Base-by-base conservation (phyloP, 306 rosid species). In the Sicyos baderoa region DNA sequence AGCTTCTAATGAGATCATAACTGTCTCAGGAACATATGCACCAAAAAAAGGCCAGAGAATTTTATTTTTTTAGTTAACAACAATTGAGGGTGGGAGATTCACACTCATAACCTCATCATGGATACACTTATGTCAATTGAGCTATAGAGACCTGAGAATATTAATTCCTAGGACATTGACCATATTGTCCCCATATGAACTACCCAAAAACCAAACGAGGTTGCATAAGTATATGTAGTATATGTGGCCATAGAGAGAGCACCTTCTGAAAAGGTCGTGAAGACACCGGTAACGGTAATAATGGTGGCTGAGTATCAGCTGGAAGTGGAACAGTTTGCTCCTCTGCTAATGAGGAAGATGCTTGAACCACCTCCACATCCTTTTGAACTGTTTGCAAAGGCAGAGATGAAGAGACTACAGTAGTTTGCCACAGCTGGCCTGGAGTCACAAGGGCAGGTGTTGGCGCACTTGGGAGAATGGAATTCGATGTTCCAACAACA, bases 301-400 rank as follows among this genome's bases (percentile, higher is more conserved):
- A 86, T 55, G 96, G 95, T 12, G 92, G 90, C 76, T 86, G 91
- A 53, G 81, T 59, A 79, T 83, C 95, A 16, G 92, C 57, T 21
- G 85, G 75, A 74, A 80, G 81, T 29, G 86, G 76, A 42, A 74
- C 50, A 42, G 82, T 68, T 45, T 60, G 79, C 64, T 86, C 89
- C 15, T 82, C 72, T 58, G 88, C 57, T 47, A 67, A 59, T 68
- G 89, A 55, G 12, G 91, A 81, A 42, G 88, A 82, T 67, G 79
- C 86, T 67, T 83, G 86, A 80, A 92, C 84, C 62, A 87, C 91
- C 73, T 92, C 96, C 70, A 89, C 93, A 76, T 89, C 90, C 83
- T 86, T 87, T 47, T 84, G 91, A 54, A 85, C 74, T 17, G 81
- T 72, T 72, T 82, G 95, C 25, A 78, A 73, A 76, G 85, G 64